phyloP scores from a whole-genome alignment of 2,329 filamentous ascomycete genomes.

The Xylariaceae sp. region DNA sequence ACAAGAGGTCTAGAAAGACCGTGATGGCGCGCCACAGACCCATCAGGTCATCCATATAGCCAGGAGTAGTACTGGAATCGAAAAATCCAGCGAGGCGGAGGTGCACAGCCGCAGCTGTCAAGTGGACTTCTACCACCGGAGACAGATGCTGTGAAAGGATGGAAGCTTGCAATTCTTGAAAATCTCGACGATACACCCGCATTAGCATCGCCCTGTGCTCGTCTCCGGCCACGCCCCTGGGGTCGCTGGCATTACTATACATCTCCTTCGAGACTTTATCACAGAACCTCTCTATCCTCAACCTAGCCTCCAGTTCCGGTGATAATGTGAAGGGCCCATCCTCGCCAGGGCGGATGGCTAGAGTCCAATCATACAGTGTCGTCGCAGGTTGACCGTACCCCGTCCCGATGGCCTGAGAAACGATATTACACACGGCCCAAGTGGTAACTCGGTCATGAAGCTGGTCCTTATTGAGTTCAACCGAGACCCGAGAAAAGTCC shows the following conservation, averaged over 20 bases:
- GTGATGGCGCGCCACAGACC: conserved; percentile 74
- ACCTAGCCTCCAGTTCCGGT: conserved; percentile 65
- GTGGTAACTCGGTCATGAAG: conserved; percentile 77
- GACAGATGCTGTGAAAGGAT: conserved; percentile 62
- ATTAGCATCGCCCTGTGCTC: conserved; percentile 69
- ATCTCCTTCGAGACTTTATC: conserved; percentile 79
- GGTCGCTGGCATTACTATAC: conserved; percentile 76
- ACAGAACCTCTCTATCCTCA: conserved; percentile 74
- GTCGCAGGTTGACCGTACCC: conserved; percentile 82
- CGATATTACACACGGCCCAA: conserved; percentile 85
- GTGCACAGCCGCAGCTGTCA: conserved; percentile 74
- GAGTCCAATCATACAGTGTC: conserved; percentile 75
- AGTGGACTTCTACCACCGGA: conserved; percentile 64
- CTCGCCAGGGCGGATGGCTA: conserved; percentile 63
- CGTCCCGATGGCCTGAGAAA: conserved; percentile 79
- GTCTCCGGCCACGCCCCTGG: conserved; percentile 68
- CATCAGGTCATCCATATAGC: conserved; percentile 75
- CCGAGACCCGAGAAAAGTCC: conserved; percentile 76
- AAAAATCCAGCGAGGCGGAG: conserved; percentile 81
- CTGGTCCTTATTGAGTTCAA: conserved; percentile 77
- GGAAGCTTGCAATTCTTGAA: conserved; percentile 63
- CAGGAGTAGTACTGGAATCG: conserved; percentile 71
- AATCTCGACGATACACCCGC: conserved; percentile 67
- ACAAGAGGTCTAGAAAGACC: conserved; percentile 67
- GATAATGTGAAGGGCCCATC: conserved; percentile 62